These are phyloP conservation scores for Phialemonium atrogriseum DNA, from an alignment of 2,329 filamentous ascomycete species.

Conservation along the genomic window DNA sequence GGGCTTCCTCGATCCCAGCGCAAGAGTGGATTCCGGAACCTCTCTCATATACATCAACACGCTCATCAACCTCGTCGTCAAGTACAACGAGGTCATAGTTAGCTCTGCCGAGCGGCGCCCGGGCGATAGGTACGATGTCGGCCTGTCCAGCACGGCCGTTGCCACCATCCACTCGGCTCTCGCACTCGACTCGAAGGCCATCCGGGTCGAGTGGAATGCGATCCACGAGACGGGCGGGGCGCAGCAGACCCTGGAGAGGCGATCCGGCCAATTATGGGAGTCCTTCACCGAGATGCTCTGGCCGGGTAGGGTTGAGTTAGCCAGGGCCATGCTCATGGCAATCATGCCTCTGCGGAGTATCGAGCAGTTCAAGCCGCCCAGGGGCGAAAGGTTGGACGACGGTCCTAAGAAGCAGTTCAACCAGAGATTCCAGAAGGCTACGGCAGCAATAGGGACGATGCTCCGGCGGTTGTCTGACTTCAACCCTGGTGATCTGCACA, in stretches of 20 bases:
- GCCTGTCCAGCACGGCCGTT: slow-evolving; percentile 47
- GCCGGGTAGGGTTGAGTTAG: slow-evolving; percentile 61
- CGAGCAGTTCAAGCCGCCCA: slow-evolving; percentile 59
- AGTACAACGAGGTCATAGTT: slow-evolving; percentile 53
- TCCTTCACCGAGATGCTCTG: slow-evolving; percentile 61
- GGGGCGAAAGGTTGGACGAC: slow-evolving; percentile 33
- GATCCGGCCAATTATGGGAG: slow-evolving; percentile 73
- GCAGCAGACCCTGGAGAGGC: slow-evolving; percentile 58
- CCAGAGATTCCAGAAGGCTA: slow-evolving; percentile 32
- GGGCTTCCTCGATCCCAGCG: slow-evolving; percentile 42
- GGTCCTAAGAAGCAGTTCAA: slow-evolving; percentile 65
- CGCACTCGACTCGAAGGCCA: slow-evolving; percentile 61
- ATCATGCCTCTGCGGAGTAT: slow-evolving; percentile 64
- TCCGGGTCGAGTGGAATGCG: slow-evolving; percentile 59
- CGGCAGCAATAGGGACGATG: slow-evolving; percentile 59
- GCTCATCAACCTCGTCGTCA: slow-evolving; percentile 56
- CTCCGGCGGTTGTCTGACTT: slow-evolving; percentile 77
- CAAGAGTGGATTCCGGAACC: slow-evolving; percentile 37
- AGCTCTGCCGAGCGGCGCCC: slow-evolving; percentile 40
- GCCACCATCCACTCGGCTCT: slow-evolving; percentile 60
- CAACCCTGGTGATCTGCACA: slow-evolving; percentile 56
- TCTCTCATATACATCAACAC: slow-evolving; percentile 56
- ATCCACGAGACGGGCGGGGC: slow-evolving; percentile 53
- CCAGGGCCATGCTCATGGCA: slow-evolving; percentile 63
- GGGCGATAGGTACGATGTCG: slow-evolving; percentile 37